Percentiles rank a stretch among this genome's conserved stretches.
These are phyloP conservation scores for Pseudovirgaria hyperparasitica DNA, from an alignment of 2,329 filamentous ascomycete species.

Conservation along the genomic window DNA sequence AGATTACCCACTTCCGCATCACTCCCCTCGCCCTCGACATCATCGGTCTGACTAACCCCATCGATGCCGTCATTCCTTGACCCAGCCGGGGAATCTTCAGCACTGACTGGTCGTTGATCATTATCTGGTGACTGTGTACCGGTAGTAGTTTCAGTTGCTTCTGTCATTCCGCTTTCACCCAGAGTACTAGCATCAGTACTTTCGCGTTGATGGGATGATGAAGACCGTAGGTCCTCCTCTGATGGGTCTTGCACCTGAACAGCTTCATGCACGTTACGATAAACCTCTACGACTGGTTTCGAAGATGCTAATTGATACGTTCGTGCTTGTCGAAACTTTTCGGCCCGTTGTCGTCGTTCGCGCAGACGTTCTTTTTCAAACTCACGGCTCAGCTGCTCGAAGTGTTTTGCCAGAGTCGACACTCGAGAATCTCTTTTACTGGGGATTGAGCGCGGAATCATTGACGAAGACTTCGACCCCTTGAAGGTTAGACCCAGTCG, in stretches of 20 bases:
- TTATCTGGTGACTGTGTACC: conserved; percentile 22
- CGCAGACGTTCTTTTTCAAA: conserved; percentile 89
- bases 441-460: conserved; percentile 79
- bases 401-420: conserved; percentile 84
- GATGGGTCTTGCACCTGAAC: conserved; percentile 65
- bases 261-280: conserved; percentile 84
- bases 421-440: conserved; percentile 63
- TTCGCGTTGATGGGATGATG: conserved; percentile 15
- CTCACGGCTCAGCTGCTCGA: conserved; percentile 90
- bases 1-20: conserved; percentile 59
- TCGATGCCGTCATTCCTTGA: too few relatives aligned
- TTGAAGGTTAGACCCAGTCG: conserved; percentile 58
- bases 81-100: conserved; percentile 1
- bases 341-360: conserved; percentile 69
- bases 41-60: too few relatives aligned
- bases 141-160: conserved; percentile 19
- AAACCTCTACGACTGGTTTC: conserved; percentile 93
- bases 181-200: conserved; percentile 25
- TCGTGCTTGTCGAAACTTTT: conserved; percentile 61
- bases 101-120: conserved; percentile 10
- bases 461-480: conserved; percentile 45
- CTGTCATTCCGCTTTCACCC: conserved; percentile 20
- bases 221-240: conserved; percentile 44
- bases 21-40: conserved; percentile 40
- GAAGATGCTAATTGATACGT: conserved; percentile 83